Evolutionary conservation across 2,329 filamentous ascomycete species (phyloP).

Genomic region (Boeremia exigua): DNA sequence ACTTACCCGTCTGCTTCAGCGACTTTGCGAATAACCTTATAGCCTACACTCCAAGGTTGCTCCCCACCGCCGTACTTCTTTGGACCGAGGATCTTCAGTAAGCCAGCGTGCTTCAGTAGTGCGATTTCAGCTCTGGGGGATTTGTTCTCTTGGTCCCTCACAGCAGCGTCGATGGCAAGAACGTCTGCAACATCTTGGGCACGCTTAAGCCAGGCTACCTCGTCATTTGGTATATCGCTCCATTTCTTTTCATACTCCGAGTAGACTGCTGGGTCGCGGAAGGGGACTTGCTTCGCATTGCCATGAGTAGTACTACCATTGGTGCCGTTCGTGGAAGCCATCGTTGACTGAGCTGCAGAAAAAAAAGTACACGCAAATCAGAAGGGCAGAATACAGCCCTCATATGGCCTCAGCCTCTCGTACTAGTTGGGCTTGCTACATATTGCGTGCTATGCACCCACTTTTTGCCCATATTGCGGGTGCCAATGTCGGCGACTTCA

Average conservation of each 20-base stretch:
- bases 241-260: conserved; percentile 49
- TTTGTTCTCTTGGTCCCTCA: conserved; percentile 60
- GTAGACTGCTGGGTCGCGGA: conserved; percentile 50
- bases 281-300: conserved; percentile 21
- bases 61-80: conserved; percentile 60
- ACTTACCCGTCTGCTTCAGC: conserved; percentile 66
- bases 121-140: conserved; percentile 59
- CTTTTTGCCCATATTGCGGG: conserved; percentile 2
- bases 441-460: conserved; percentile 16
- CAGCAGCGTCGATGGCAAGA: conserved; percentile 56
- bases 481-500: background rate
- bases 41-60: conserved; percentile 62
- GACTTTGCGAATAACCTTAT: conserved; percentile 66
- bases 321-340: conserved; percentile 20
- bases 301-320: conserved; percentile 17
- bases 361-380: background rate
- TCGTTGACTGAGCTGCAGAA: background rate
- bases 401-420: background rate
- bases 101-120: conserved; percentile 59
- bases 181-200: conserved; percentile 58
- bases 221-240: conserved; percentile 47
- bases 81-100: conserved; percentile 59
- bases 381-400: background rate
- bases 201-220: conserved; percentile 55
- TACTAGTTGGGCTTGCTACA: conserved; percentile 2